phyloP scores from a whole-genome alignment of 371 early-diverging fungal genomes.

The Mortierella sp. region DNA sequence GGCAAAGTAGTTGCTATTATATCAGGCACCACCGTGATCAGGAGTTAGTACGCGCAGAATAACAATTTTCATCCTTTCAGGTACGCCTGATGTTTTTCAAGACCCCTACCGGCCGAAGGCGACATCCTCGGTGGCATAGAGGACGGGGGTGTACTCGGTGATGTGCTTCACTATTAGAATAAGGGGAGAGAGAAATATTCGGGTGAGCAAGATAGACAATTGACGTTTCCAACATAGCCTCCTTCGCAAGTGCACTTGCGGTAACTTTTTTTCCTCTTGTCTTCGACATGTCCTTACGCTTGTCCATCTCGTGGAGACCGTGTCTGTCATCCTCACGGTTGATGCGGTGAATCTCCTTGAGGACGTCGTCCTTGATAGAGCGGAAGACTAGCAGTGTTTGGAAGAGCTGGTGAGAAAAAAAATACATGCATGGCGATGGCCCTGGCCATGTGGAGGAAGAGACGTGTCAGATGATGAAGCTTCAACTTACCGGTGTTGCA shows the following conservation, averaged over 20 bases:
- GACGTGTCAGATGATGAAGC: no score
- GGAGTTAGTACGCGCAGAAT: background rate
- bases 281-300: no score
- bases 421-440: background rate
- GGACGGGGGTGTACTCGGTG: constrained; percentile 57
- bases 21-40: background rate
- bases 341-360: constrained; percentile 55
- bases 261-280: no score
- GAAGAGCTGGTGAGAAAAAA: no score
- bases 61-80: no score
- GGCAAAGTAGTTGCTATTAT: constrained; percentile 63
- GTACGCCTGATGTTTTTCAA: no score
- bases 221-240: no score
- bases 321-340: constrained; percentile 61
- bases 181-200: background rate
- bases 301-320: constrained; percentile 61
- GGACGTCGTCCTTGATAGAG: constrained; percentile 55
- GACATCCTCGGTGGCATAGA: constrained; percentile 64
- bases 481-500: constrained; percentile 55
- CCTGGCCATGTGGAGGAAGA: background rate
- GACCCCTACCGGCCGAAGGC: constrained; percentile 58
- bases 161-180: constrained; percentile 54
- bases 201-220: background rate
- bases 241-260: no score
- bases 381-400: constrained; percentile 63